phyloP scores from a whole-genome alignment of 2,329 filamentous ascomycete genomes.

The Fusarium bulbicola region DNA sequence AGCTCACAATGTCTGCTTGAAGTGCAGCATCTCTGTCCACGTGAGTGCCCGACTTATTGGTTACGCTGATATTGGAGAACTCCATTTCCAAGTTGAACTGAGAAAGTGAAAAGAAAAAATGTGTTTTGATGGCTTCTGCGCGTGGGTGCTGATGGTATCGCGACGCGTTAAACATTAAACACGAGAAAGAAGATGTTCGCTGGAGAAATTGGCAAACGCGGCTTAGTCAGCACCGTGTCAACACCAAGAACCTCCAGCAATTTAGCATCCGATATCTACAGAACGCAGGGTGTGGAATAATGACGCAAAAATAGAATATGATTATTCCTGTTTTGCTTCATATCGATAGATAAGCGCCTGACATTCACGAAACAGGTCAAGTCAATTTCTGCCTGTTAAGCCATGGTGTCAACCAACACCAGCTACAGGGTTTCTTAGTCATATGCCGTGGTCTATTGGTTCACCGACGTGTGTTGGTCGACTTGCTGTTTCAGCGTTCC shows the following conservation, averaged over 20 bases:
- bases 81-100: rapidly evolving
- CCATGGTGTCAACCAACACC: too few relatives aligned
- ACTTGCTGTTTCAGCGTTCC: too few relatives aligned
- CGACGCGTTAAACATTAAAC: not conserved
- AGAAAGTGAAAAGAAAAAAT: rapidly evolving
- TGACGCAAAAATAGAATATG: too few relatives aligned
- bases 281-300: too few relatives aligned
- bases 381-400: not conserved
- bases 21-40: not conserved
- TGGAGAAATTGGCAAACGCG: not conserved
- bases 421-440: too few relatives aligned
- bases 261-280: too few relatives aligned
- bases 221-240: not conserved
- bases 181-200: not conserved
- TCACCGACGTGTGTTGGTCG: too few relatives aligned
- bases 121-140: not conserved
- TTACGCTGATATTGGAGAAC: rapidly evolving
- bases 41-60: rapidly evolving
- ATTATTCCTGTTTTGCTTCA: too few relatives aligned
- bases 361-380: too few relatives aligned
- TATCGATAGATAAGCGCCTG: too few relatives aligned
- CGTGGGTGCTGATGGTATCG: not conserved
- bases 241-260: not conserved
- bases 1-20: not conserved
- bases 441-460: too few relatives aligned